Evolutionary conservation across 2,329 filamentous ascomycete species (phyloP).

Genomic region (Hymenoscyphus scutula): DNA sequence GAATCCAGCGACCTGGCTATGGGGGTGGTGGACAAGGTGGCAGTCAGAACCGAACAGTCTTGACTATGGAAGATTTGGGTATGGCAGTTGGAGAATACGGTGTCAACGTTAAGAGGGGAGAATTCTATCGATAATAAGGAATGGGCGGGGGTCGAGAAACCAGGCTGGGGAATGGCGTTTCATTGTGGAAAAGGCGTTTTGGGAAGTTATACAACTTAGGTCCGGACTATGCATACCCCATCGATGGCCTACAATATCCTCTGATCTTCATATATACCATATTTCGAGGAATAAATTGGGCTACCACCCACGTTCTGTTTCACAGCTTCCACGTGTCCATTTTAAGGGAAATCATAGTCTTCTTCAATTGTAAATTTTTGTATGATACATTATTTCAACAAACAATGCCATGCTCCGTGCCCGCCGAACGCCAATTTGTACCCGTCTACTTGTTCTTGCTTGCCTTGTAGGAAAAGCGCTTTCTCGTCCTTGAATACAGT

Average conservation of each 20-base stretch:
- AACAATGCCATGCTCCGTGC: constrained; percentile 11
- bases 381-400: constrained; percentile 1
- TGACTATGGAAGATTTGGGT: constrained; percentile 97
- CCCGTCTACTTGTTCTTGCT: constrained; percentile 59
- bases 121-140: constrained; percentile 75
- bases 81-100: constrained; percentile 99
- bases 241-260: neutral
- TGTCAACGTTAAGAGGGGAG: constrained; percentile 93
- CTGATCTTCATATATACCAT: neutral
- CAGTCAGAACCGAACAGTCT: constrained; percentile 84
- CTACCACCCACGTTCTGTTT: neutral
- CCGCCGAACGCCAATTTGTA: constrained; percentile 15
- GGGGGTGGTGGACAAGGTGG: constrained; percentile 88
- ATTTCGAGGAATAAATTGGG: neutral
- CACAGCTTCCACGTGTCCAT: too few relatives aligned
- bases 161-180: neutral
- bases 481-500: constrained; percentile 54
- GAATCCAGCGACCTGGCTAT: constrained; percentile 68
- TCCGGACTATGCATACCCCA: constrained; percentile 1
- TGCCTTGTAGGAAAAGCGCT: constrained; percentile 65
- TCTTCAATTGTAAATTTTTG: constrained; percentile 5
- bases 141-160: neutral
- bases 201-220: neutral
- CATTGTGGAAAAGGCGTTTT: neutral
- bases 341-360: too few relatives aligned